Evolutionary conservation across 331 rosid genomes (phyloP).

Genomic region (Telfairia occidentalis): DNA sequence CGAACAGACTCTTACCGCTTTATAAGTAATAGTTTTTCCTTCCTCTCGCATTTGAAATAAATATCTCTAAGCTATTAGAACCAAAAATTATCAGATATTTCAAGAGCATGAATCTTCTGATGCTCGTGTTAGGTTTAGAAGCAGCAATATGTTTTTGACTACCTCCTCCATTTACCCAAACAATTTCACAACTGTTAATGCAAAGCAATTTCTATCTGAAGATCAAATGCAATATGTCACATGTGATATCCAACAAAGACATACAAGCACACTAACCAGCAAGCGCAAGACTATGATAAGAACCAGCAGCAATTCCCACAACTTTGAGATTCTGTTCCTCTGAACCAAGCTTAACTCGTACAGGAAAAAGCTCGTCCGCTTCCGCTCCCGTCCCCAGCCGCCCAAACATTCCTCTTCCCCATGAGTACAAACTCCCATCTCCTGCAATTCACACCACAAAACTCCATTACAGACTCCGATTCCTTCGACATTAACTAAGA

Average conservation of each 20-base stretch:
- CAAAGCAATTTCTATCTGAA: not conserved
- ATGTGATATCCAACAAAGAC: not conserved
- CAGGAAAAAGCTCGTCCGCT: constrained; percentile 49
- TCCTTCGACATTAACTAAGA: not conserved
- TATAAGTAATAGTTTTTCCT: not conserved
- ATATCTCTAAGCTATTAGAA: not conserved
- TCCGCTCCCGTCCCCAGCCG: constrained; percentile 65
- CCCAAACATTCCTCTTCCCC: constrained; percentile 96
- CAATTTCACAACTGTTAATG: not conserved
- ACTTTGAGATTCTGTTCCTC: constrained; percentile 23
- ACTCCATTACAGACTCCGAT: not conserved
- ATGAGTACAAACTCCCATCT: constrained; percentile 61
- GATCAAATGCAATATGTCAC: not conserved
- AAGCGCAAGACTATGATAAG: constrained; percentile 87
- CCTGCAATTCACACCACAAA: constrained; percentile 26
- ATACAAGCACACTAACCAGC: constrained; percentile 37
- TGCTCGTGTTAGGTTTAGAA: not conserved
- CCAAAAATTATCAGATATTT: not conserved
- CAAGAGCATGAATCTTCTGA: not conserved
- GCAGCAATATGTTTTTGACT: not conserved
- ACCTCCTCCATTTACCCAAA: not conserved
- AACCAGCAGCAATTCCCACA: constrained; percentile 71
- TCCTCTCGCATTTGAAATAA: not conserved
- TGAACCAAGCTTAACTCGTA: constrained; percentile 34
- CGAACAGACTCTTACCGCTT: not conserved